Evolutionary conservation across 345 rosid genomes (phyloP).

Genomic region (Ailanthus altissimus): DNA sequence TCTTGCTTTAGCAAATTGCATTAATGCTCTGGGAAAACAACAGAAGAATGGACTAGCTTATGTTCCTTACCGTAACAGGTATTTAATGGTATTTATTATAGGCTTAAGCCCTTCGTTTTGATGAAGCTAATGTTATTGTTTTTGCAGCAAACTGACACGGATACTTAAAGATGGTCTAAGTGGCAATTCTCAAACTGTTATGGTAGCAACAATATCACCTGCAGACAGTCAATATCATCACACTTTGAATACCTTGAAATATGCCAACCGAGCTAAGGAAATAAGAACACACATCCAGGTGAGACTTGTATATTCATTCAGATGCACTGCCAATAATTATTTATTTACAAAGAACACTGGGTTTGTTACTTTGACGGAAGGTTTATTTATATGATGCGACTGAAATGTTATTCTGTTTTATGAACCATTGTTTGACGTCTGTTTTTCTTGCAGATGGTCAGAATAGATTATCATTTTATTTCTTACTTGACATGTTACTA

Average conservation of each 20-base stretch:
- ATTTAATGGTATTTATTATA: constrained; percentile 19
- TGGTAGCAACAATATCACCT: constrained; percentile 88
- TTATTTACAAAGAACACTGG: neutral
- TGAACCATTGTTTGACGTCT: neutral
- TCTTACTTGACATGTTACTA: neutral
- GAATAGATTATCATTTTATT: neutral
- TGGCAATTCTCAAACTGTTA: constrained; percentile 95
- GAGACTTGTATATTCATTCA: constrained; percentile 13
- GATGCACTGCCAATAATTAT: neutral
- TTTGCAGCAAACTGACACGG: constrained; percentile 74
- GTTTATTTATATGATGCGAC: neutral
- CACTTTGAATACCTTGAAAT: constrained; percentile 87
- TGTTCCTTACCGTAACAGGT: constrained; percentile 97
- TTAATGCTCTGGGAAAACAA: constrained; percentile 89
- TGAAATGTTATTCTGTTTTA: neutral
- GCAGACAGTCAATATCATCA: constrained; percentile 67
- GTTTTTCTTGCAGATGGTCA: neutral
- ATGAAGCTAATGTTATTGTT: constrained; percentile 17
- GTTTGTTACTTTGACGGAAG: neutral
- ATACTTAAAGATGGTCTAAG: constrained; percentile 98
- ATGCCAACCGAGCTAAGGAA: constrained; percentile 98
- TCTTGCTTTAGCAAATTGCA: constrained; percentile 95
- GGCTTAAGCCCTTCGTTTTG: neutral
- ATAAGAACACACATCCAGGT: constrained; percentile 92
- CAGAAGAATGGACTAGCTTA: constrained; percentile 97